phyloP scores from a whole-genome alignment of 192 early-diverging fungal species.

The Coemansia sp. region DNA sequence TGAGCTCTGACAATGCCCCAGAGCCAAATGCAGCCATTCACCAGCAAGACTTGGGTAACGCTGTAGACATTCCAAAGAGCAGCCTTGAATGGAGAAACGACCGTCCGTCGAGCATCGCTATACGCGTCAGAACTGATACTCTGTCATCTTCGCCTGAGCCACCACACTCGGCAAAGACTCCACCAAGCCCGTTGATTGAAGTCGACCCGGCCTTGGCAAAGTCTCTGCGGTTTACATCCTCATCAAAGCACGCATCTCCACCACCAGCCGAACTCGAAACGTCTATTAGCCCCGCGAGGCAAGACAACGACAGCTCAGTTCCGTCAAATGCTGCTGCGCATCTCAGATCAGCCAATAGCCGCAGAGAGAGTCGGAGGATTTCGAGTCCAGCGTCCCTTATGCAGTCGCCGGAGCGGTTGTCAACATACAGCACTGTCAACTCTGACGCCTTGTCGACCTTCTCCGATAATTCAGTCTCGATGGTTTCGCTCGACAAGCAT shows the following conservation, averaged over 20 bases:
- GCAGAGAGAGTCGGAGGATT: constrained; percentile 3
- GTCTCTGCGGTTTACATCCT: constrained; percentile 17
- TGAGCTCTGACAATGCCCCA: not conserved
- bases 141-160: not conserved
- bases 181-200: constrained; percentile 45
- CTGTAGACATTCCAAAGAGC: not conserved
- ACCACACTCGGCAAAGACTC: constrained; percentile 12
- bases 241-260: not conserved
- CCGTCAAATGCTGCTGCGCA: not conserved
- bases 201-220: constrained; percentile 25
- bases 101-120: not conserved
- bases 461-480: constrained; percentile 5
- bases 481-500: not conserved
- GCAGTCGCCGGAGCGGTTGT: not conserved
- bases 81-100: not conserved
- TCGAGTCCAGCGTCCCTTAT: constrained; percentile 2
- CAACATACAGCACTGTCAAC: not conserved
- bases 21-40: not conserved
- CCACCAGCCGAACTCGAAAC: not conserved
- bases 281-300: not conserved
- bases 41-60: not conserved
- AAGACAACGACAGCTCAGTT: not conserved
- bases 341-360: not conserved
- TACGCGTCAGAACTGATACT: not conserved
- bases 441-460: constrained; percentile 5